Percentiles rank a stretch among this genome's conserved stretches.
Evolutionary conservation across 305 asterid species (phyloP).

Genomic region (Coffea humblotiana): DNA sequence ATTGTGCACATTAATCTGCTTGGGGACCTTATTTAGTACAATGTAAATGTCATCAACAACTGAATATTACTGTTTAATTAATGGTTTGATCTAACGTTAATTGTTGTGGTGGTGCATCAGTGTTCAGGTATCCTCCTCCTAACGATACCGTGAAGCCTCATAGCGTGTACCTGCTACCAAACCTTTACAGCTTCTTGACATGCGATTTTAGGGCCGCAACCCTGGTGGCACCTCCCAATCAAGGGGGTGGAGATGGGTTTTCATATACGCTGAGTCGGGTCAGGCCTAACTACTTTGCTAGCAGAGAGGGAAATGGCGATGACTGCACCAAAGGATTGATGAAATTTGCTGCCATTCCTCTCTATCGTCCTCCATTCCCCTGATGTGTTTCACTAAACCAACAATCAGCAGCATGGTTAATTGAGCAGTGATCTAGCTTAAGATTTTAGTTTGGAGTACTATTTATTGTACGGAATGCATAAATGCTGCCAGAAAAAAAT

Average conservation of each 20-base stretch:
- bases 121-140: conserved; percentile 3
- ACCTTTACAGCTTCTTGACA: neutral
- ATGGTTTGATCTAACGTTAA: neutral
- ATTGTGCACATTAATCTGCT: no score
- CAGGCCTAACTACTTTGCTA: conserved; percentile 3
- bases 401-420: neutral
- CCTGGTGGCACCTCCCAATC: neutral
- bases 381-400: neutral
- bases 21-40: no score
- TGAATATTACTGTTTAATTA: neutral
- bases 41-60: no score
- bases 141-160: neutral
- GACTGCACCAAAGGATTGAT: neutral
- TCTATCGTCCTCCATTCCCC: neutral
- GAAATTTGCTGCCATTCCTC: neutral
- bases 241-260: conserved; percentile 1
- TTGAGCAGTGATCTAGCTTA: neutral
- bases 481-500: neutral
- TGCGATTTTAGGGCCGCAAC: conserved; percentile 4
- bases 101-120: neutral
- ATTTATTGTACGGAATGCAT: neutral
- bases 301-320: neutral
- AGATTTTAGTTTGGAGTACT: neutral
- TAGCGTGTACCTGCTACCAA: neutral
- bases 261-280: neutral